A percentile compares a stretch with the other conserved stretches of the same genome.
phyloP scores from a whole-genome alignment of 2,329 filamentous ascomycete species.

The Aspergillus candidus region DNA sequence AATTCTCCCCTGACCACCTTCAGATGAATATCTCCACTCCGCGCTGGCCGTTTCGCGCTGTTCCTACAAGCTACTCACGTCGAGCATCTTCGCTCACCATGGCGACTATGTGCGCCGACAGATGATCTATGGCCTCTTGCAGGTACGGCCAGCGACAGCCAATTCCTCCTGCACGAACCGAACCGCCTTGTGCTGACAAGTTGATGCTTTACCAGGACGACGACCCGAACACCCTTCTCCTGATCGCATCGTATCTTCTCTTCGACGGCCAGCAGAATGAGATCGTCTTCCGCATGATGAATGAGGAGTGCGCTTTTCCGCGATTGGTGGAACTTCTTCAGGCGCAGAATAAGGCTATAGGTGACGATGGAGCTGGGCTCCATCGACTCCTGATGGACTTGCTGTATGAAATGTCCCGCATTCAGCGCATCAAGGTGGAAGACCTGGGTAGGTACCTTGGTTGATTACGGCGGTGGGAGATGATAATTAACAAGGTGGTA shows the following conservation, averaged over 20 bases:
- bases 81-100: constrained; percentile 66
- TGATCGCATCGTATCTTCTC: constrained; percentile 76
- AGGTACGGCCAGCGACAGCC: constrained; percentile 39
- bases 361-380: constrained; percentile 48
- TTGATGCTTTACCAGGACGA: constrained; percentile 59
- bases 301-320: constrained; percentile 74
- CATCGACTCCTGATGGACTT: constrained; percentile 80
- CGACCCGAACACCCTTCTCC: constrained; percentile 69
- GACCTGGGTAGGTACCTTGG: constrained; percentile 60
- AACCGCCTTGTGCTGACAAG: no score
- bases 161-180: no score
- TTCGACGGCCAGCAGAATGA: constrained; percentile 80
- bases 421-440: constrained; percentile 70
- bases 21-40: constrained; percentile 64
- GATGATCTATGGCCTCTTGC: constrained; percentile 81
- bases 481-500: background rate
- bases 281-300: constrained; percentile 76
- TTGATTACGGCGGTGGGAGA: background rate
- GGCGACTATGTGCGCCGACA: constrained; percentile 85
- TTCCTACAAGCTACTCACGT: constrained; percentile 70
- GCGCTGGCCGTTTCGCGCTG: constrained; percentile 77
- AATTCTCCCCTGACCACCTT: constrained; percentile 14
- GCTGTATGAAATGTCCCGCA: constrained; percentile 92
- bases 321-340: constrained; percentile 77
- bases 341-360: constrained; percentile 51